Conservation (phyloP, 164 flowering plant species). For the Buxus sempervirens region DNA sequence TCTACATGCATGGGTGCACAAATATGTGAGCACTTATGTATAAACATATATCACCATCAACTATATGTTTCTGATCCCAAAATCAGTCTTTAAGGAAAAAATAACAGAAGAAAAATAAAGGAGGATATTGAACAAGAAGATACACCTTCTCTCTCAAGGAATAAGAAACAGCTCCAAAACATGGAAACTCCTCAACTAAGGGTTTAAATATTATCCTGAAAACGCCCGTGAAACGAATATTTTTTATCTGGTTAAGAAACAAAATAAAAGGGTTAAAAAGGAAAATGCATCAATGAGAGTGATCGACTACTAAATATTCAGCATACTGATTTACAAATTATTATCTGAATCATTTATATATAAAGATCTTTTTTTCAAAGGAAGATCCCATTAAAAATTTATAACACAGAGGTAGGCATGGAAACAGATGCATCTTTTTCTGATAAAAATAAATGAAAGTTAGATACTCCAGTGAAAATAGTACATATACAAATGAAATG, state of each 20-base stretch:
- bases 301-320: neutral
- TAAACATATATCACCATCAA: neutral
- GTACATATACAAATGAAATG: neutral
- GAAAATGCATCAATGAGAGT: neutral
- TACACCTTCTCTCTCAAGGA: constrained; percentile 85
- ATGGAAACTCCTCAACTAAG: constrained; percentile 83
- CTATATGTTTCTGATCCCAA: neutral
- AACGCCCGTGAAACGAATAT: constrained; percentile 93
- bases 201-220: constrained; percentile 95
- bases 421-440: neutral
- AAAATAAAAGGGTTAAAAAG: neutral
- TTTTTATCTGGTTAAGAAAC: constrained; percentile 61
- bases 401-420: neutral
- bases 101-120: constrained; percentile 4
- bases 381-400: neutral
- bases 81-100: neutral
- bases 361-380: too few species aligned
- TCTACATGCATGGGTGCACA: neutral
- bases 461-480: neutral
- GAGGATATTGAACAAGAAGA: neutral
- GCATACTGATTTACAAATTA: neutral
- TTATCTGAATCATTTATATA: neutral
- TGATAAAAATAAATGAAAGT: neutral
- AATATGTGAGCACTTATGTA: neutral
- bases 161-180: constrained; percentile 91